phyloP scores from a whole-genome alignment of 2,329 filamentous ascomycete genomes.

The Talaromyces amestolkiae region DNA sequence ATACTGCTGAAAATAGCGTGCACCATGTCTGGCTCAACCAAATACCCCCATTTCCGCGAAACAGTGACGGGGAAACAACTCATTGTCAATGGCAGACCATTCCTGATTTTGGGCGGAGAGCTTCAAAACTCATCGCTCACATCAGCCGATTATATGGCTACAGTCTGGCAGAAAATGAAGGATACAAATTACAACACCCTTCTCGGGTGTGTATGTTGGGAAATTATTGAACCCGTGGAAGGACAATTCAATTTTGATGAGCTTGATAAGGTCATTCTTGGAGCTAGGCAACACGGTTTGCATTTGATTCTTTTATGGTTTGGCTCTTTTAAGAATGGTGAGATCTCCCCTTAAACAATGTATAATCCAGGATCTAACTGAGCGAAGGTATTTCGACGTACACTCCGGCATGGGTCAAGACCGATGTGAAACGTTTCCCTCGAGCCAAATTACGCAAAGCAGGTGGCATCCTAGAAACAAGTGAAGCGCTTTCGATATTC shows the following conservation, averaged over 20 bases:
- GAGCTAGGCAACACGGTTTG: not conserved
- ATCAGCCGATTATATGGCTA: constrained; percentile 46
- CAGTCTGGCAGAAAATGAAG: constrained; percentile 45
- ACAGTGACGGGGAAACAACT: not conserved
- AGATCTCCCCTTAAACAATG: not conserved
- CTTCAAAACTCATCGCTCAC: constrained; percentile 48
- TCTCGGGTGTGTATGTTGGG: not conserved
- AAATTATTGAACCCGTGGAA: not conserved
- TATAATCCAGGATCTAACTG: not conserved
- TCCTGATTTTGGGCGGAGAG: not conserved
- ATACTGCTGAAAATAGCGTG: not conserved
- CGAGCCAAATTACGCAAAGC: not conserved
- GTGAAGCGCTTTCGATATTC: not conserved
- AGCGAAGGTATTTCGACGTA: not conserved
- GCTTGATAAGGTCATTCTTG: not conserved
- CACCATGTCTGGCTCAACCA: not conserved
- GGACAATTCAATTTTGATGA: not conserved
- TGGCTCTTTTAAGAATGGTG: not conserved
- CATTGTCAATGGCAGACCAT: not conserved
- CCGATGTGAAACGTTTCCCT: not conserved
- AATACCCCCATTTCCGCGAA: not conserved
- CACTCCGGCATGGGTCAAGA: not conserved
- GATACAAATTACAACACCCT: constrained; percentile 47
- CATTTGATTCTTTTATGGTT: not conserved
- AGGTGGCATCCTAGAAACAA: not conserved